phyloP scores from a whole-genome alignment of 1,284 basidiomycete species.

The Papiliotrema laurentii region DNA sequence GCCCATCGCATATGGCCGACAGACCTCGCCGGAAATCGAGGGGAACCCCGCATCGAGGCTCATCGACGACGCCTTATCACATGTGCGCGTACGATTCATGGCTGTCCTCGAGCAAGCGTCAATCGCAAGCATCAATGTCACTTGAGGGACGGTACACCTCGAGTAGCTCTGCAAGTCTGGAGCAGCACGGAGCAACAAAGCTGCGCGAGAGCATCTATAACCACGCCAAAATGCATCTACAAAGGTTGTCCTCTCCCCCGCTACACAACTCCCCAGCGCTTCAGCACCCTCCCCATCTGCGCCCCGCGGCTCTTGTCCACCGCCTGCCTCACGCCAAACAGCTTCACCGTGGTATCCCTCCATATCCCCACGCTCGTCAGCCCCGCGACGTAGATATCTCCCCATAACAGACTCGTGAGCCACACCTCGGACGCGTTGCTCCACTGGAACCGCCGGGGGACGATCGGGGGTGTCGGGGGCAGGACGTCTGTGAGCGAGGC shows the following conservation, averaged over 20 bases:
- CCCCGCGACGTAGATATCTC: slow-evolving; percentile 83
- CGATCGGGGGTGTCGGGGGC: slow-evolving; percentile 61
- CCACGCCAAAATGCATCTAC: too few relatives aligned
- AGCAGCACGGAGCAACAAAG: too few relatives aligned
- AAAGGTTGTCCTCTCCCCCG: background rate
- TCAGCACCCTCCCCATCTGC: slow-evolving; percentile 42
- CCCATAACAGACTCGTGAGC: slow-evolving; percentile 87
- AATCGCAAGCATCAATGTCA: too few relatives aligned
- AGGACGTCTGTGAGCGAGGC: slow-evolving; percentile 68
- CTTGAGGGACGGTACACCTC: too few relatives aligned
- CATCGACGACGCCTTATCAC: too few relatives aligned
- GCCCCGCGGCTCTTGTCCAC: slow-evolving; percentile 30
- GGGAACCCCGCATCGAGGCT: too few relatives aligned
- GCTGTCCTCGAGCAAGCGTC: too few relatives aligned
- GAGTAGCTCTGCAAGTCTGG: too few relatives aligned
- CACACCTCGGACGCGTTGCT: slow-evolving; percentile 80
- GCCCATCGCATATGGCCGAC: too few relatives aligned
- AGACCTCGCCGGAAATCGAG: too few relatives aligned
- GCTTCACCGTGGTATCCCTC: slow-evolving; percentile 76
- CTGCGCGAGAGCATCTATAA: too few relatives aligned
- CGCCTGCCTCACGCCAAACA: slow-evolving; percentile 84
- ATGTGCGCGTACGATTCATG: too few relatives aligned
- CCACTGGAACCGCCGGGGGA: slow-evolving; percentile 76
- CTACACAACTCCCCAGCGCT: slow-evolving; percentile 41
- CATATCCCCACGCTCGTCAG: slow-evolving; percentile 75